phyloP scores from a whole-genome alignment of 2,329 filamentous ascomycete genomes.

The Pseudogymnoascus sp. region DNA sequence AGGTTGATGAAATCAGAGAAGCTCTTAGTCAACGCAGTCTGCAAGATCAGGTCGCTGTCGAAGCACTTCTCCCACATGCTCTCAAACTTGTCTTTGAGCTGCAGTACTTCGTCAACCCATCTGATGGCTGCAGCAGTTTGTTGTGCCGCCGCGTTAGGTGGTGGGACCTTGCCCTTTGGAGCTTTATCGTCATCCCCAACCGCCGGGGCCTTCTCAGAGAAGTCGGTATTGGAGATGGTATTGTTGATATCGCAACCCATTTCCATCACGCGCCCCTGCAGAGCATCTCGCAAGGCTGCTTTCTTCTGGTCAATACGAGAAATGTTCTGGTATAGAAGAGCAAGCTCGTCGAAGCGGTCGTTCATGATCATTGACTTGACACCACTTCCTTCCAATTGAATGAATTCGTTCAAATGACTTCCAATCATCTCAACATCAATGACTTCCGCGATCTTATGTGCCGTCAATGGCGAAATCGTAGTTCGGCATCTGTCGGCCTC shows the following conservation, averaged over 20 bases:
- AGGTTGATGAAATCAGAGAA: constrained; percentile 90
- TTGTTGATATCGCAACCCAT: constrained; percentile 80
- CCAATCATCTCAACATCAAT: constrained; percentile 76
- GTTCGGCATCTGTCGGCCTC: constrained; percentile 78
- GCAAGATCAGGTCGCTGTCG: constrained; percentile 64
- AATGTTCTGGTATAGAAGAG: constrained; percentile 75
- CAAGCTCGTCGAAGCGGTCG: constrained; percentile 69
- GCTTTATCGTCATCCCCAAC: constrained; percentile 42
- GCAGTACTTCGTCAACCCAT: constrained; percentile 89
- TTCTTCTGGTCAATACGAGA: constrained; percentile 70
- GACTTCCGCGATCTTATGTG: constrained; percentile 65
- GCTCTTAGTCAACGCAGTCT: constrained; percentile 76
- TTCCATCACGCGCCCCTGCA: constrained; percentile 70
- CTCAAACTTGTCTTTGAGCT: constrained; percentile 85
- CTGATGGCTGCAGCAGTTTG: constrained; percentile 82
- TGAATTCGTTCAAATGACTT: constrained; percentile 70
- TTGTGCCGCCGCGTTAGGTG: constrained; percentile 57
- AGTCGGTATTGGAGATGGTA: constrained; percentile 48
- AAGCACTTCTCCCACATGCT: constrained; percentile 69
- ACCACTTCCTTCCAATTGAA: constrained; percentile 78
- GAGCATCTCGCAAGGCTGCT: constrained; percentile 56
- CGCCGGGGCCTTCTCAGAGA: constrained; percentile 32
- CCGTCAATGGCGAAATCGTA: constrained; percentile 64
- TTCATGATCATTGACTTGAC: constrained; percentile 88
- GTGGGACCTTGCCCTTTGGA: constrained; percentile 41